Percentiles rank a stretch among this genome's conserved stretches.
Conservation (phyloP, 768 basidiomycete species). For the Brasilioporus rufonigricans region DNA sequence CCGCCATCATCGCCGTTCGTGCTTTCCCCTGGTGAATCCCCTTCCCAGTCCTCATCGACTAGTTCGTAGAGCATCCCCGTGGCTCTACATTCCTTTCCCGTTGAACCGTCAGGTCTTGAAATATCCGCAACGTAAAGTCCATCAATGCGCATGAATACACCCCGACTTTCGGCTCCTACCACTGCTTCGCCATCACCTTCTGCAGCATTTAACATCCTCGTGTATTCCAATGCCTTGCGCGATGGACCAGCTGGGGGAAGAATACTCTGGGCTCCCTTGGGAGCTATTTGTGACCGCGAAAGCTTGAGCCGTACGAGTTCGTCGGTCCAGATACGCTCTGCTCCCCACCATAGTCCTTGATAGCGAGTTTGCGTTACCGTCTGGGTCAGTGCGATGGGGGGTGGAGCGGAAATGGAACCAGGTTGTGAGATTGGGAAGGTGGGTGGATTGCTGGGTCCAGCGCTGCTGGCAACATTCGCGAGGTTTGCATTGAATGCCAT, state of each 20-base stretch:
- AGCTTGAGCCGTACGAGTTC: conserved; percentile 81
- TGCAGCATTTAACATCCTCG: conserved; percentile 10
- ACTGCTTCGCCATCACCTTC: conserved; percentile 5
- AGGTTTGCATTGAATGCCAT: conserved; percentile 41
- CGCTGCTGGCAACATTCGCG: not conserved
- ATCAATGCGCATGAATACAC: conserved; percentile 71
- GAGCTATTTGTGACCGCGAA: conserved; percentile 63
- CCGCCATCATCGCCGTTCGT: conserved; percentile 11
- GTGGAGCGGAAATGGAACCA: conserved; percentile 15
- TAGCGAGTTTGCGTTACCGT: conserved; percentile 53
- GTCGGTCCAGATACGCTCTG: conserved; percentile 83
- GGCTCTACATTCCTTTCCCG: conserved; percentile 59
- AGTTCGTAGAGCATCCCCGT: conserved; percentile 77
- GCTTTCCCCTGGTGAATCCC: conserved; percentile 27
- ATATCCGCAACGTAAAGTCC: conserved; percentile 64
- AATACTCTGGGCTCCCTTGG: conserved; percentile 59
- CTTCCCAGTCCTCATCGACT: conserved; percentile 70
- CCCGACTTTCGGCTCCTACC: conserved; percentile 40
- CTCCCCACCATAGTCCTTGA: conserved; percentile 89
- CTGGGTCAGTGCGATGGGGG: conserved; percentile 25
- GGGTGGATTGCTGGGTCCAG: conserved; percentile 7
- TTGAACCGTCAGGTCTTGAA: conserved; percentile 37
- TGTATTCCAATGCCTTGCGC: conserved; percentile 29
- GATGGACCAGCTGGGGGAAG: conserved; percentile 59
- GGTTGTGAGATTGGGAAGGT: not conserved